Evolutionary conservation across 2,329 filamentous ascomycete genomes (phyloP), one percentile per base, ranked within the genome.

Genomic region (Fragosphaeria purpurea): DNA sequence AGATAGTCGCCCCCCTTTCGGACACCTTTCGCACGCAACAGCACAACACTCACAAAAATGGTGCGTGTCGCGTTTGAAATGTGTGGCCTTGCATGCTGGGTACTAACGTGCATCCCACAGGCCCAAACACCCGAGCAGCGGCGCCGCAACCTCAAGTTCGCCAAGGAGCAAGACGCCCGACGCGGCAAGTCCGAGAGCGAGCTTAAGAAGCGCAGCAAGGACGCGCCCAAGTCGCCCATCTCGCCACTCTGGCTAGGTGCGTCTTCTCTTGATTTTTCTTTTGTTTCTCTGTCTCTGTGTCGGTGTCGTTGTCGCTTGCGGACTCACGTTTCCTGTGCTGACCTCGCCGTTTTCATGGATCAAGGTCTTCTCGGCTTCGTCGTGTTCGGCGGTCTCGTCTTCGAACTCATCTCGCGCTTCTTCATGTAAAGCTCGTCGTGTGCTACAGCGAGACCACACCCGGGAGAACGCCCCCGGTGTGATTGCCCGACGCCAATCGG

Each of bases 111-210:
- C 33, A 55, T 13, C 6, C 11, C 9, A 6, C 62, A 89, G 86
- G 85, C 82, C 60, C 86, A 91, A 83, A 93, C 87, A 59, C 86
- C 84, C 59, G 79, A 88, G 68, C 88, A 93, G 74, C 83, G 87
- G 66, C 81, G 81, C 63, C 82, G 84, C 56, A 93, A 93, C 72
- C 79, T 79, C 63, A 85, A 85, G 69, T 94, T 88, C 69, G 82
- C 77, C 58, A 83, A 84, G 65, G 75, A 79, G 49, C 82, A 91
- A 65, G 81, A 85, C 64, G 71, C 74, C 53, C 85, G 83, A 64
- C 85, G 85, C 67, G 87, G 87, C 69, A 88, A 87, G 71, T 76
- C 81, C n/a, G 75, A 80, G 52, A 70, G 70, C 31, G 76, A 81
- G 56, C 65, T 83, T 59, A 83, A 83, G 75, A 79, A 80, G 70